phyloP scores from a whole-genome alignment of 805 yeast genomes.

The Ogataea sp. region DNA sequence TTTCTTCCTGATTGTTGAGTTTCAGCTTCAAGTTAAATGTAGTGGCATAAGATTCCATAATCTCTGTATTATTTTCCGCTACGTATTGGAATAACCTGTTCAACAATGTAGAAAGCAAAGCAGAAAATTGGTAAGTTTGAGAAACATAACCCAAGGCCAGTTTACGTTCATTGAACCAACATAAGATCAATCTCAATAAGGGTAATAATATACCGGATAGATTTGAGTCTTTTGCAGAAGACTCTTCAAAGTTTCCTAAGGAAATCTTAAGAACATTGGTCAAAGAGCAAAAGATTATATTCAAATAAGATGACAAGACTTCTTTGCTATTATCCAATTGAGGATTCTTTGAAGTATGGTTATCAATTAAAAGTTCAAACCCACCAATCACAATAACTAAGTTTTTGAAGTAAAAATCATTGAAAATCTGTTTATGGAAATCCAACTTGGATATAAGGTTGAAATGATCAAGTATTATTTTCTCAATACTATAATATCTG shows the following conservation, averaged over 20 bases:
- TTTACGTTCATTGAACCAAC: conserved; percentile 50
- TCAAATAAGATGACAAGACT: conserved; percentile 24
- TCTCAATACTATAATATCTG: conserved; percentile 22
- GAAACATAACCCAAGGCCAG: conserved; percentile 25
- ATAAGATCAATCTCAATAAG: conserved; percentile 39
- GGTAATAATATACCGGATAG: conserved; percentile 25
- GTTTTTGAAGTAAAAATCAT: conserved; percentile 28
- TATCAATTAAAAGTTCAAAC: conserved; percentile 24
- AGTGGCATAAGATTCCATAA: background rate
- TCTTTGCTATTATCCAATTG: conserved; percentile 16
- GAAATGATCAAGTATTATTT: conserved; percentile 26
- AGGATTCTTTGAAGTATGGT: conserved; percentile 12
- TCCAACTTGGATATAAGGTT: conserved; percentile 16
- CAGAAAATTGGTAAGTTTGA: conserved; percentile 11
- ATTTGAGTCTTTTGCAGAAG: conserved; percentile 5
- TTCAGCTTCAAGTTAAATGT: background rate
- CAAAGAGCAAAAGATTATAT: conserved; percentile 33
- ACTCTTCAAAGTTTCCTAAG: background rate
- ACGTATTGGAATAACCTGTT: conserved; percentile 7
- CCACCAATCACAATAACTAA: conserved; percentile 31
- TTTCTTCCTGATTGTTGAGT: background rate
- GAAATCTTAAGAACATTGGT: conserved; percentile 21
- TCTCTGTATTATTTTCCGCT: background rate
- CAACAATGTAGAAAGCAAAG: conserved; percentile 12
- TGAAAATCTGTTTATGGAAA: conserved; percentile 24